These are phyloP conservation scores for Rhodotorula sp. DNA, from an alignment of 1,284 basidiomycete species.

Conservation along the genomic window DNA sequence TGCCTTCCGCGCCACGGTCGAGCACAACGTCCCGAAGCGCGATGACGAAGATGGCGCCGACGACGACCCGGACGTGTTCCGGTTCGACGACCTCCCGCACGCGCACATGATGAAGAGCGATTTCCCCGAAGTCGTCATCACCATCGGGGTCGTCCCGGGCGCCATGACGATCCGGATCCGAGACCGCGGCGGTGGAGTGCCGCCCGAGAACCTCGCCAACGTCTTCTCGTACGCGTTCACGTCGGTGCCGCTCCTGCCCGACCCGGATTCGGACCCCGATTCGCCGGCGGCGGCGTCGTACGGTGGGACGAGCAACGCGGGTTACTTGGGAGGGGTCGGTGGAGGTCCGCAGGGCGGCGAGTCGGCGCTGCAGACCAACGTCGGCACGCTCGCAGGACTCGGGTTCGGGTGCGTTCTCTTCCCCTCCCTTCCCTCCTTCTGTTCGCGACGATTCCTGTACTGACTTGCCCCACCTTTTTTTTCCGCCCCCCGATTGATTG, in stretches of 20 bases:
- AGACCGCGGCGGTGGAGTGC: constrained; percentile 82
- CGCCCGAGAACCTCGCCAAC: constrained; percentile 65
- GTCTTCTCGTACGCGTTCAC: constrained; percentile 91
- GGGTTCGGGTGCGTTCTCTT: constrained; percentile 63
- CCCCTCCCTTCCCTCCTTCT: neutral
- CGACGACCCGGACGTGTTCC: constrained; percentile 32
- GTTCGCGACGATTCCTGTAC: too few relatives aligned
- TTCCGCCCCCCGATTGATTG: too few relatives aligned
- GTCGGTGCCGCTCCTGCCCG: constrained; percentile 58
- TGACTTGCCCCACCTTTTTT: neutral
- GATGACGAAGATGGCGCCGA: constrained; percentile 15
- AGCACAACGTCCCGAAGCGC: constrained; percentile 52
- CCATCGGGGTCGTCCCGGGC: constrained; percentile 50
- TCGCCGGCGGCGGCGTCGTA: constrained; percentile 33
- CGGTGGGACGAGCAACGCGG: constrained; percentile 45
- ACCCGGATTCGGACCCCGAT: constrained; percentile 41
- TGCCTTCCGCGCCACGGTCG: constrained; percentile 84
- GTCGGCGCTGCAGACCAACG: constrained; percentile 67
- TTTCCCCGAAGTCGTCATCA: constrained; percentile 49
- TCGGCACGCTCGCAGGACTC: constrained; percentile 75
- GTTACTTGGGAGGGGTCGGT: constrained; percentile 54
- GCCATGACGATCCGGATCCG: constrained; percentile 75
- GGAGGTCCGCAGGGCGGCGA: constrained; percentile 72
- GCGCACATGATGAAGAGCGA: constrained; percentile 37
- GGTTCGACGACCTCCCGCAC: constrained; percentile 39